Base-by-base conservation (phyloP, 345 rosid genomes). In the Adansonia digitata region DNA sequence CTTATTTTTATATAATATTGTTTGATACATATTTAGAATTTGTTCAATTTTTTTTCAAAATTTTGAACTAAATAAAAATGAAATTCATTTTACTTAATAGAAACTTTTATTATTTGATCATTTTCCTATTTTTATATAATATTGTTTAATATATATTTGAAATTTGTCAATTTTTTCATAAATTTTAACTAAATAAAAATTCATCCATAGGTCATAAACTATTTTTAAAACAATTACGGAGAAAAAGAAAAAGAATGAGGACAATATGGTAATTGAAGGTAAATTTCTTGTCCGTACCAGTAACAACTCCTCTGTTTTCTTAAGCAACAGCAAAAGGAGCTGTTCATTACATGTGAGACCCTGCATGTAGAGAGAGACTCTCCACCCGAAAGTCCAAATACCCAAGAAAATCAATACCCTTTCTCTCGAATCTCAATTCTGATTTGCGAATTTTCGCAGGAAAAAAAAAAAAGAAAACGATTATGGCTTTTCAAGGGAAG, bases 401-500 rank as follows among this genome's bases (percentile, higher is more conserved):
- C 59, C 73, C 20, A 31, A 17, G 5, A 31, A 31, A 13, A 11
- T 29, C 20, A 24, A 67, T 43, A 69, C 18, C 31, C 59, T 68
- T 11, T 69, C 14, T 26, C 13, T 4, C 13, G 18, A 8, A 3
- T 34, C 15, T n/a, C 62, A 29, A 11, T 17, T n/a, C 48, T 29
- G 24, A 52, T 12, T 71, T 20, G 26, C 62, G 5, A 20, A 12
- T n/a, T 49, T 49, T 24, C 8, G 60, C 57, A 18, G 46, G 9
- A 42, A 12, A 42, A 9, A 42, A 5, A 9, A 6, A 27, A 13
- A 22, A 7, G 3, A 48, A 12, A 42, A 40, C 56, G 77, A 69
- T 73, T 35, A 94, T 94, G 98, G 95, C 94, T 71, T 90, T 59
- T 68, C 88, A 81, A 73, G 95, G 87, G 43, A 94, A 94, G 90